Base-by-base conservation (phyloP, 2,329 filamentous ascomycete genomes). In the Apiospora hydei region DNA sequence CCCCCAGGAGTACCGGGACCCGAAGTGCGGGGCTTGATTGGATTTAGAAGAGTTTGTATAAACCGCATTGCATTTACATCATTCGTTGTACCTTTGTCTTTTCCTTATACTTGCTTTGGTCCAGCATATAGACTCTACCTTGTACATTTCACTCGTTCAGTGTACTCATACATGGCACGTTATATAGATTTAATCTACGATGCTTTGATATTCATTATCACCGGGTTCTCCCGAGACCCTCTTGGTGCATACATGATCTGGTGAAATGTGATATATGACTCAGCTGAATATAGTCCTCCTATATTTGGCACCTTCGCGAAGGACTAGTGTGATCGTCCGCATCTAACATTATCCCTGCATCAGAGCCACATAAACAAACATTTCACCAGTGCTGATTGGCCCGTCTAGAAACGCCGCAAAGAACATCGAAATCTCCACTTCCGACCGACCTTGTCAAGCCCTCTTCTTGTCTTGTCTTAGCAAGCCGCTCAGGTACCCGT, bases 1-100 rank as follows among this genome's bases (percentile, higher is more conserved):
- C 26, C 85, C 85, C 3, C 68, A 76, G 4, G 80, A 83, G 74
- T 87, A 70, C 41, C 57, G 57, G 18, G 34, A 64, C 18, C 34
- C 5, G 8, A 64, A n/a, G 21, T 64, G 57, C 57, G 34, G 11
- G 8, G 18, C 34, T 64, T 64, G 21, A 41, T 38, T 41, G 53
- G 16, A 4, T 5, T 11, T 21, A 38, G 16, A 16, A 16, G 10
- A 21, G 18, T 13, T 38, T 30, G 18, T 38, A n/a, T 64, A 21
- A n/a, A 64, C 11, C n/a, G 57, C 10, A 64, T 57, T 43, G 8
- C 41, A 46, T 49, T 41, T 64, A 3, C 34, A 24, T 64, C 34
- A 41, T 11, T 3, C 24, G 21, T 41, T 41, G 1, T 30, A n/a
- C 13, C n/a, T 3, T 24, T 64, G 57, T 64, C 8, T 41, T 64